phyloP scores from a whole-genome alignment of 2,329 filamentous ascomycete species.

The Colletotrichum truncatum region DNA sequence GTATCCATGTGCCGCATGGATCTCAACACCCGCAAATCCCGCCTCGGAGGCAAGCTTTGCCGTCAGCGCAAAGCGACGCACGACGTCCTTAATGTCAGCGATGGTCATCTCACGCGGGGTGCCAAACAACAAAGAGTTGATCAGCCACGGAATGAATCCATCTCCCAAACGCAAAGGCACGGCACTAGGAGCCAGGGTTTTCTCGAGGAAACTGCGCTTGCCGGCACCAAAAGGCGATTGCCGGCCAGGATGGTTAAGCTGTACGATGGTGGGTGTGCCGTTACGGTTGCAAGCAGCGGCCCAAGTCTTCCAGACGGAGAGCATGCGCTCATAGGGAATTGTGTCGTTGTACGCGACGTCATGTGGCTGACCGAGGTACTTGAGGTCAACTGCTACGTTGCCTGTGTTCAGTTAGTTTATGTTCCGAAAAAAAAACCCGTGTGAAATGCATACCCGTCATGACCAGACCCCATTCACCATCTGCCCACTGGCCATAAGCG shows the following conservation, averaged over 20 bases:
- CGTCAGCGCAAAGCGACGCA: constrained; percentile 60
- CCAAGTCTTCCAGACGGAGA: constrained; percentile 49
- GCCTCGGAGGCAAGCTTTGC: constrained; percentile 58
- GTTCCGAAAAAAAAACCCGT: not conserved
- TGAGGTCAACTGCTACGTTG: constrained; percentile 54
- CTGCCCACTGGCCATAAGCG: constrained; percentile 62
- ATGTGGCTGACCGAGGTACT: constrained; percentile 43
- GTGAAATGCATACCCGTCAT: constrained; percentile 50
- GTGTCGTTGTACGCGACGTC: constrained; percentile 46
- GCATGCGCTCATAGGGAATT: constrained; percentile 37
- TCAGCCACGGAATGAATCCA: constrained; percentile 43
- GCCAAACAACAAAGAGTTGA: constrained; percentile 53
- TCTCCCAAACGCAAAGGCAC: constrained; percentile 52
- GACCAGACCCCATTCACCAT: constrained; percentile 62
- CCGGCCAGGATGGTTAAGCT: constrained; percentile 57
- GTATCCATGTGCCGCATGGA: constrained; percentile 65
- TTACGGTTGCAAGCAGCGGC: constrained; percentile 40
- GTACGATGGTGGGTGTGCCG: constrained; percentile 50
- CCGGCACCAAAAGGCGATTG: constrained; percentile 52
- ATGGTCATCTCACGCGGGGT: constrained; percentile 65
- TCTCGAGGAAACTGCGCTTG: constrained; percentile 43
- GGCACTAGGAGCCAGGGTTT: constrained; percentile 53
- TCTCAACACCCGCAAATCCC: constrained; percentile 54
- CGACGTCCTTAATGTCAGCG: constrained; percentile 61
- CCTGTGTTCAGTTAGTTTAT: constrained; percentile 36